Evolutionary conservation across 2,329 filamentous ascomycete genomes (phyloP), one percentile per base, ranked within the genome.

Genomic region (Thielaviopsis punctulata): DNA sequence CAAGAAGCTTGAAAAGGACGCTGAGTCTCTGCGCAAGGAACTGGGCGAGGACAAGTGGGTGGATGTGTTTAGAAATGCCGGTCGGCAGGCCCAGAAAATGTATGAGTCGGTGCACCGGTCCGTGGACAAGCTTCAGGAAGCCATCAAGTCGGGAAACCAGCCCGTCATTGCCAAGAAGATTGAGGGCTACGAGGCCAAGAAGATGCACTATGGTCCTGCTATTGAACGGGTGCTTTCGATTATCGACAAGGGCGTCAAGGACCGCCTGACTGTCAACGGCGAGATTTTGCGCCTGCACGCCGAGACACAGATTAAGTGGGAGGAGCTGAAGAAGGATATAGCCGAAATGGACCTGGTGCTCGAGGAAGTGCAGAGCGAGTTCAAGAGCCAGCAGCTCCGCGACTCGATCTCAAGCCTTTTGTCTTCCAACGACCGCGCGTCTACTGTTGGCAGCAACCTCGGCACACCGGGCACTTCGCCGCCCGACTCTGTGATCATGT

Each of bases 1-100:
- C 74, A 84, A 82, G 66, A 88, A 84, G 63, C 76, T 98, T 2
- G 86, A 95, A 64, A 80, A 80, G 56, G 92, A 98, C 63, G 89
- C 90, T 9, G 89, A 96, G 61, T 84, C 85, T 1, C 67, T 98
- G 46, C 77, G 89, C 57, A 84, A 88, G 63, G 92, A 98, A 64
- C 72, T 98, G 3, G 88, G 88, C 24, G 92, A 98, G 64, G 92
- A 98, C 62, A 82, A 88, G 53, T 98, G 92, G 92, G 82, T 98
- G 44, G 75, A 93, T 51, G 89, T 96, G 33, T 98, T 98, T 69
- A 80, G 90, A 53, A 90, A 92, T 58, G 92, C 92, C 15, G 89
- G 88, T 13, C 77, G 84, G 53, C 88, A 95, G 66, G 90, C 92
- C 4, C 80, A 92, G 59, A 95, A 95, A 69, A 95, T 98, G 88